Percentiles rank a stretch among this genome's conserved stretches.
Evolutionary conservation across 1,284 basidiomycete genomes (phyloP).

Genomic region (Cronartium quercuum): DNA sequence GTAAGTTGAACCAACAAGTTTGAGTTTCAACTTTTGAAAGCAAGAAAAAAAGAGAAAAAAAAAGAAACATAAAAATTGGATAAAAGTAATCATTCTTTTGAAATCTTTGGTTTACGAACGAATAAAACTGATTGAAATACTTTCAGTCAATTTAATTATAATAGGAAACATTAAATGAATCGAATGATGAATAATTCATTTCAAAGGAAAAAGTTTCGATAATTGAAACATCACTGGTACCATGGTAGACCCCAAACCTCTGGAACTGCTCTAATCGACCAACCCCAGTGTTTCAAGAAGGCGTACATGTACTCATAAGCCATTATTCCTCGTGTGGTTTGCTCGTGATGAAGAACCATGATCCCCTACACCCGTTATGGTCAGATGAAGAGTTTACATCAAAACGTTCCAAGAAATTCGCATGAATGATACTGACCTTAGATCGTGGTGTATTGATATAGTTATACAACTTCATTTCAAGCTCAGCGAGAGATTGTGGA

Average conservation of each 20-base stretch:
- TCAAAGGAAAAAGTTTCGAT: too few species aligned
- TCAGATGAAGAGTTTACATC: not conserved
- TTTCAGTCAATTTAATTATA: too few species aligned
- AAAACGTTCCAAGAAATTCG: not conserved
- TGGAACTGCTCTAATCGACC: slow-evolving; percentile 56
- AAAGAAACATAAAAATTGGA: too few species aligned
- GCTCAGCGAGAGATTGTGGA: slow-evolving; percentile 1
- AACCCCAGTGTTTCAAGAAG: slow-evolving; percentile 60
- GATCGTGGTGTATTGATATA: slow-evolving; percentile 50
- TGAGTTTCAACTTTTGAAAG: too few species aligned
- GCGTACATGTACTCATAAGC: slow-evolving; percentile 66
- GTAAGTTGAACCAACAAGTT: too few species aligned
- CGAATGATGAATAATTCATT: too few species aligned
- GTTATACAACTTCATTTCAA: not conserved
- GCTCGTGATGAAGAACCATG: slow-evolving; percentile 78
- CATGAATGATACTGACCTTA: slow-evolving; percentile 51
- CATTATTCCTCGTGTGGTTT: slow-evolving; percentile 58
- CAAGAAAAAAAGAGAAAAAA: too few species aligned
- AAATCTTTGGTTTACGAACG: too few species aligned
- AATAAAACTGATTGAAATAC: too few species aligned
- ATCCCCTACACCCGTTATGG: slow-evolving; percentile 54
- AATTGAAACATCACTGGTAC: too few species aligned
- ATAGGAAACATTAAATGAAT: too few species aligned
- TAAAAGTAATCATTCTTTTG: too few species aligned
- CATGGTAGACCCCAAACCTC: slow-evolving; percentile 3